Conservation (phyloP, 768 basidiomycete genomes). For the Mycena maculata region DNA sequence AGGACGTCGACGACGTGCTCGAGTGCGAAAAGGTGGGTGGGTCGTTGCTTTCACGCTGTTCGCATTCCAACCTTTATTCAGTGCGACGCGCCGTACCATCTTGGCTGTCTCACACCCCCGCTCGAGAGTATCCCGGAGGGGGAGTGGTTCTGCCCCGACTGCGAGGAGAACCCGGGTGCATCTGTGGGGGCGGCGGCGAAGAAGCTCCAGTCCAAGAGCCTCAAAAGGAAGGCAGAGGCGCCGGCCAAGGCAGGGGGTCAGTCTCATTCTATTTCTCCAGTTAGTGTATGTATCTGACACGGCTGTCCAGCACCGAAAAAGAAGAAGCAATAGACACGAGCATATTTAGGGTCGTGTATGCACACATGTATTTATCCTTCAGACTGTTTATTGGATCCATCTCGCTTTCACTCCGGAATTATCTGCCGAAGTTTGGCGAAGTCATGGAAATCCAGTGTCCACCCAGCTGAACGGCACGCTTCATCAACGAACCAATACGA, state of each 20-base stretch:
- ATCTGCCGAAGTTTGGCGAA: too few relatives aligned
- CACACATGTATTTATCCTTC: constrained; percentile 24
- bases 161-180: constrained; percentile 68
- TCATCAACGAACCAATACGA: too few relatives aligned
- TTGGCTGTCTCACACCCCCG: constrained; percentile 84
- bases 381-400: constrained; percentile 1
- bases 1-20: constrained; percentile 73
- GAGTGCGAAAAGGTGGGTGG: constrained; percentile 88
- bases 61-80: constrained; percentile 43
- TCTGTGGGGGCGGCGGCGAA: constrained; percentile 56
- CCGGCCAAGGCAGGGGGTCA: constrained; percentile 16
- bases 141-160: constrained; percentile 92
- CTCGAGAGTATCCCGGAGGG: constrained; percentile 83
- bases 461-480: too few relatives aligned
- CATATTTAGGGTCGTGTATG: not conserved
- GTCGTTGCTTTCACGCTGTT: constrained; percentile 9
- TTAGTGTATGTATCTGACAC: not conserved
- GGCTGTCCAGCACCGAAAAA: constrained; percentile 27
- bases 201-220: constrained; percentile 38
- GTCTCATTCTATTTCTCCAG: not conserved
- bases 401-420: not conserved
- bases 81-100: constrained; percentile 93
- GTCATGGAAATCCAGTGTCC: too few relatives aligned
- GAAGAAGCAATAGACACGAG: constrained; percentile 28
- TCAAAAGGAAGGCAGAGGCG: constrained; percentile 33